Base-by-base conservation (phyloP, 2,329 filamentous ascomycete genomes). In the Epichloe uncinata region DNA sequence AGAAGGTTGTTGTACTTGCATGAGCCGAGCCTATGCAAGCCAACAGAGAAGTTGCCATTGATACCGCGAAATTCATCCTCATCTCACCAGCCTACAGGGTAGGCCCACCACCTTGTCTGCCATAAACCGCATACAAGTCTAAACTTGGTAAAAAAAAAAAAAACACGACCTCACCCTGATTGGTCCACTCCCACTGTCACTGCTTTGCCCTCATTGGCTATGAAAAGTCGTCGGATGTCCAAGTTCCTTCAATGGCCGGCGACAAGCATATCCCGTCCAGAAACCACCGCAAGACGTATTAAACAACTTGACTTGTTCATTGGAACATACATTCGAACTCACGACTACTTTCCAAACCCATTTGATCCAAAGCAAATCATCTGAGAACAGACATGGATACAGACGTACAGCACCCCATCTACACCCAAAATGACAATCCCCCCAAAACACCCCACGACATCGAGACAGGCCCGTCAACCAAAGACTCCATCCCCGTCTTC, bases 401-500 rank as follows among this genome's bases (percentile, higher is more conserved):
- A 15, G 35, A 36, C 15, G 15, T 5, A 36, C 35, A 36, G 41
- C 13, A 42, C n/a, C 22, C 22, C 15, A 12, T 30, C 41, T 15
- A 43, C 33, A 12, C 18, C 22, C 33, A 45, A 33, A 42, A 36
- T 16, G 15, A 22, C 26, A 12, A 4, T 8, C 9, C 3, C 18
- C 18, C 33, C 15, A n/a, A 15, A 22, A 15, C 9, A 45, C 20
- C 22, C 13, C 16, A 16, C 9, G 42, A 36, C 41, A 30, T 22
- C 33, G 42, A 47, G n/a, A 16, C 36, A 12, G 18, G 12, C 22
- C 7, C 20, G 15, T 3, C 22, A 0, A 6, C 20, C 20, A 26
- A 30, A 13, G 15, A 33, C 42, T 30, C 45, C 20, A 38, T 34
- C 5, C 75, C 74, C 0, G 66, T 69, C 0, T 77, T 79, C 63